A percentile compares a stretch with the other conserved stretches of the same genome.
phyloP scores from a whole-genome alignment of 495 filamentous ascomycete genomes.

The Oidiodendron maius region DNA sequence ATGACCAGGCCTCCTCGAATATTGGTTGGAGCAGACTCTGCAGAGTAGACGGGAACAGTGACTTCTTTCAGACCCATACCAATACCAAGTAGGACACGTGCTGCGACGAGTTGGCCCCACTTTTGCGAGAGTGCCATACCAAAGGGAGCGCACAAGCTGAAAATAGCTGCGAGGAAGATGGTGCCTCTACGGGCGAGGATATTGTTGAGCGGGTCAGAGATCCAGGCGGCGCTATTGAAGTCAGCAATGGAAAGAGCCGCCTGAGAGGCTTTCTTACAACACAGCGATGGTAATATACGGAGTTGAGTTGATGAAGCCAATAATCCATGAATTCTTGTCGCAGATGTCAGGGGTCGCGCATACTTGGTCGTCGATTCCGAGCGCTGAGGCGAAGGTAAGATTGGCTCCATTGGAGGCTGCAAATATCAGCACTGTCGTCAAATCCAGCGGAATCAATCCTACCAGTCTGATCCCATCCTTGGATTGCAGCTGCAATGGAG shows the following conservation, averaged over 20 bases:
- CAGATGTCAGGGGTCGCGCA: constrained; percentile 20
- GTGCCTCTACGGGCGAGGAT: constrained; percentile 58
- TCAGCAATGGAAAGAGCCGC: constrained; percentile 4
- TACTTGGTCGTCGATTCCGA: constrained; percentile 23
- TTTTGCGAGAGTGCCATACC: constrained; percentile 48
- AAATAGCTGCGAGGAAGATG: constrained; percentile 54
- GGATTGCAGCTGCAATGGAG: constrained; percentile 56
- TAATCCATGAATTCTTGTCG: constrained; percentile 48
- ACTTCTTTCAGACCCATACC: constrained; percentile 63
- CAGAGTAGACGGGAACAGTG: constrained; percentile 57
- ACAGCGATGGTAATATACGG: constrained; percentile 30
- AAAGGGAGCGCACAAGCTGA: constrained; percentile 41
- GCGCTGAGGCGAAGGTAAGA: constrained; percentile 12
- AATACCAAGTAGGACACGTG: constrained; percentile 53
- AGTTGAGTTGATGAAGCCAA: constrained; percentile 56
- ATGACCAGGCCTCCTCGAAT: constrained; percentile 61
- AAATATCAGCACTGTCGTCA: not conserved
- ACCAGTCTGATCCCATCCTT: constrained; percentile 22
- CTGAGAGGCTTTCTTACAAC: constrained; percentile 42
- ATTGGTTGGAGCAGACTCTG: constrained; percentile 53
- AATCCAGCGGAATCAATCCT: constrained; percentile 13
- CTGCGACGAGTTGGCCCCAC: constrained; percentile 54
- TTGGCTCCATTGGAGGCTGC: constrained; percentile 20
- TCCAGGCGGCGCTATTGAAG: constrained; percentile 36
- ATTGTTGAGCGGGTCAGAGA: constrained; percentile 67